Evolutionary conservation across 2,329 filamentous ascomycete genomes (phyloP), one percentile per base, ranked within the genome.

Genomic region (Teratosphaeria pseudoeucalypti): DNA sequence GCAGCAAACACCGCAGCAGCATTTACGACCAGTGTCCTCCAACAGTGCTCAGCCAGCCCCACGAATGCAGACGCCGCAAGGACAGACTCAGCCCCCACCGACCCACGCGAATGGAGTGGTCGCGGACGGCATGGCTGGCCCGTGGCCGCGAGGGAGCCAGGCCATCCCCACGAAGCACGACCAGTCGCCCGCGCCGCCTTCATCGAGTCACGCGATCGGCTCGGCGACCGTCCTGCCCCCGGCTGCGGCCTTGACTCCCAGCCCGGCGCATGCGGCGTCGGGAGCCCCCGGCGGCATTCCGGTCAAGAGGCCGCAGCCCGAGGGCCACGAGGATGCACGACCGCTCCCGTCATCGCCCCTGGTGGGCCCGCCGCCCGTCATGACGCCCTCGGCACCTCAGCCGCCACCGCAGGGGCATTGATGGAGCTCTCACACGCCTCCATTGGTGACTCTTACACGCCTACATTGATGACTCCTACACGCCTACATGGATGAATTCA

Each of bases 151-250:
- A 19, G 65, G 65, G 19, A 67, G 64, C 39, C 63, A 65, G 11
- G 64, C 64, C 7, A 71, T 72, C 52, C 70, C 70, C 26, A 64
- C 67, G 54, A 72, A 72, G 61, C 67, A 71, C 52, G 68, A 70
- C 55, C 65, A 66, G 26, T 43, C 53, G 10, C 54, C 54, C 7
- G 54, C 58, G 3, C 54, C 39, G 12, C 57, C 57, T 7, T 47
- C 57, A 2, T 58, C 57, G 1, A 47, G 32, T 39, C 55, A 56
- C 14, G 53, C 52, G 6, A 49, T 58, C 23, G 52, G 55, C 26
- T 55, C 49, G 19, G 52, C 54, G 5, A 57, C 29, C 6, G 55
- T 60, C 2, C 29, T 57, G 26, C 57, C 52, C 6, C 58, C 58
- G 11, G 32, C 57, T 27, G 47, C 53, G 11, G 58, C 58, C 3